phyloP scores from a whole-genome alignment of 139 green algal species.

The Dunaliella primolecta region DNA sequence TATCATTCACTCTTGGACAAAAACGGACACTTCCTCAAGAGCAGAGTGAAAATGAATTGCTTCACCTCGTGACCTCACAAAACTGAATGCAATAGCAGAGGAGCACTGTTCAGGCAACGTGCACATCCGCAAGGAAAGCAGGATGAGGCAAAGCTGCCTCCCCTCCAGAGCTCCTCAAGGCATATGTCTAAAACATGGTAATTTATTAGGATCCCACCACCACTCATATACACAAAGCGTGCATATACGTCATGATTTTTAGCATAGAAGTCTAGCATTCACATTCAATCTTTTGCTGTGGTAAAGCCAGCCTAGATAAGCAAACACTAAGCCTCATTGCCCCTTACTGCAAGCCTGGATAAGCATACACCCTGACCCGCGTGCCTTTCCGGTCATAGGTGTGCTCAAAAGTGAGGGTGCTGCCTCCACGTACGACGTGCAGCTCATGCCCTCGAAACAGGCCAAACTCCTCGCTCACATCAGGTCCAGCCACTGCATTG shows the following conservation, averaged over 20 bases:
- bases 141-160: too few relatives aligned
- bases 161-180: too few relatives aligned
- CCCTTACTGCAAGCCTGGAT: neutral
- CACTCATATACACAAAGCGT: neutral
- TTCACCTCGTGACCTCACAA: neutral
- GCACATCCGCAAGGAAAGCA: too few relatives aligned
- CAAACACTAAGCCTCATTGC: neutral
- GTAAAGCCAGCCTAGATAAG: neutral
- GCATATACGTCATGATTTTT: neutral
- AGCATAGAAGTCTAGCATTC: too few relatives aligned
- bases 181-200: too few relatives aligned
- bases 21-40: too few relatives aligned
- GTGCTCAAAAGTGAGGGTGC: conserved; percentile 79
- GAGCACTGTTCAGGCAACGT: too few relatives aligned
- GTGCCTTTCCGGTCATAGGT: conserved; percentile 73
- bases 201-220: neutral
- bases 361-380: neutral
- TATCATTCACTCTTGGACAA: too few relatives aligned
- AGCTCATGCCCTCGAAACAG: conserved; percentile 60
- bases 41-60: neutral
- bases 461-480: conserved; percentile 53
- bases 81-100: too few relatives aligned
- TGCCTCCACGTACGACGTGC: conserved; percentile 44
- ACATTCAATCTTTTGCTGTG: too few relatives aligned
- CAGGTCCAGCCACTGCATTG: neutral